Evolutionary conservation across 1,284 basidiomycete species (phyloP).

Genomic region (Ceratorhiza oryzae-sativae): DNA sequence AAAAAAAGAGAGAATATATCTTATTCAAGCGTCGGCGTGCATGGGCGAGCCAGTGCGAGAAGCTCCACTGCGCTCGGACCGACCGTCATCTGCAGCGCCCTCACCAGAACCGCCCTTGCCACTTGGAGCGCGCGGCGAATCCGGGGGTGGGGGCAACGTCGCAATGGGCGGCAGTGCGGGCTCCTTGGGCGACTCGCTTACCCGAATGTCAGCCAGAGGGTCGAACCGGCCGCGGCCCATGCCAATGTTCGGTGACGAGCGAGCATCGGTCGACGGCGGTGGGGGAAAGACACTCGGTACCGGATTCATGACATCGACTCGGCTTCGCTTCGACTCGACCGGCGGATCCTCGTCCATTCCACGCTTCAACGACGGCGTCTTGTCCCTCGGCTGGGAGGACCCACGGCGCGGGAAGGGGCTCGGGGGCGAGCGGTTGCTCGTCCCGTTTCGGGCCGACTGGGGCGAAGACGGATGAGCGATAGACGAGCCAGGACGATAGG

Average conservation of each 20-base stretch:
- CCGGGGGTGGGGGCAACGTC: conserved; percentile 38
- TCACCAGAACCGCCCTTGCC: conserved; percentile 11
- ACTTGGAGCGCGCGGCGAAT: conserved; percentile 20
- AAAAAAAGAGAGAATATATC: background rate
- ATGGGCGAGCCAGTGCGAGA: conserved; percentile 17
- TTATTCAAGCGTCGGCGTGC: background rate
- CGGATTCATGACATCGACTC: conserved; percentile 61
- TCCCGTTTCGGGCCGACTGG: conserved; percentile 41
- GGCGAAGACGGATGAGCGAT: conserved; percentile 53
- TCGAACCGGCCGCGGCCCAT: conserved; percentile 28
- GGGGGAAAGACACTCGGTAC: conserved; percentile 26
- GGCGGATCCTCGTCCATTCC: conserved; percentile 55
- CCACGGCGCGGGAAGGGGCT: conserved; percentile 29
- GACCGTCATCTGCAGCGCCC: conserved; percentile 9
- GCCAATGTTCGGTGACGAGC: conserved; percentile 30
- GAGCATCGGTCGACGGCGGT: conserved; percentile 38
- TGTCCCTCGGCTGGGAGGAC: conserved; percentile 31
- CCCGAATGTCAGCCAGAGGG: conserved; percentile 26
- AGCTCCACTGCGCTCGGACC: conserved; percentile 12
- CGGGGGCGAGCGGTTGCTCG: conserved; percentile 25
- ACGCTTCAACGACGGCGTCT: conserved; percentile 62
- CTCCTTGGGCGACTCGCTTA: conserved; percentile 32
- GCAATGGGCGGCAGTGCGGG: conserved; percentile 44
- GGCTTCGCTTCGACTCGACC: conserved; percentile 64
- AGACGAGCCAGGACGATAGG: conserved; percentile 52